Evolutionary conservation across 202 grass and related monocot genomes (phyloP), one percentile per base, ranked within the genome.

Genomic region (Panicum virgatum): DNA sequence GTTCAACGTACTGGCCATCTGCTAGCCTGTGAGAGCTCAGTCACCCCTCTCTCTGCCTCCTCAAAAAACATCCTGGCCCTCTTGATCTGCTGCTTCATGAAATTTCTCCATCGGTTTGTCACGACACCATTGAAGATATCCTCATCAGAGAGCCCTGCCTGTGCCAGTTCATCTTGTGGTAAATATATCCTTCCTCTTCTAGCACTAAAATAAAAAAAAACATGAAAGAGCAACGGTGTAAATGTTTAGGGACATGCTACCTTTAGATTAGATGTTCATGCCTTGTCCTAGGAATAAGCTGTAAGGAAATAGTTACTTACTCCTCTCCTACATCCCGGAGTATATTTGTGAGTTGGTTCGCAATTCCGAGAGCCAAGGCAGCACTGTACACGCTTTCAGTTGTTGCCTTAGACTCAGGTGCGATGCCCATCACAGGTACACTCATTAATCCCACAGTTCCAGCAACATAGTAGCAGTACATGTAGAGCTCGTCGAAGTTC

Each of bases 401-500:
- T 19, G 92, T 91, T 1, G 96, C 90, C 79, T 82, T 93, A 10
- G 96, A 98, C 42, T 98, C 90, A 0, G 86, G 90, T 0, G 88
- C 90, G 7, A 98, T 95, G 43, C 92, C 96, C 96, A 98, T 98
- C 57, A 93, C 92, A 0, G 92, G 96, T 62, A 98, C 96, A 12
- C 96, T 98, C 92, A 98, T 95, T 1, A 98, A 67, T 20, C 96
- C 96, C 0, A 95, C 96, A 0, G 92, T 98, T 26, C 96, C 96
- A 1, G 96, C 92, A 8, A 98, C 96, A 3, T 95, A 98, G 85
- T 98, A 98, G 84, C 92, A 98, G 77, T 98, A 98, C 67, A 98
- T 92, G 80, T 98, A 98, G 29, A 98, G 87, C 85, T 98, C 96
- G 6, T 95, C 90, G 0, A 98, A 98, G 67, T 90, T 95, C 3